These are phyloP conservation scores for Roridomyces roridus DNA, from an alignment of 768 basidiomycete species.

Conservation along the genomic window DNA sequence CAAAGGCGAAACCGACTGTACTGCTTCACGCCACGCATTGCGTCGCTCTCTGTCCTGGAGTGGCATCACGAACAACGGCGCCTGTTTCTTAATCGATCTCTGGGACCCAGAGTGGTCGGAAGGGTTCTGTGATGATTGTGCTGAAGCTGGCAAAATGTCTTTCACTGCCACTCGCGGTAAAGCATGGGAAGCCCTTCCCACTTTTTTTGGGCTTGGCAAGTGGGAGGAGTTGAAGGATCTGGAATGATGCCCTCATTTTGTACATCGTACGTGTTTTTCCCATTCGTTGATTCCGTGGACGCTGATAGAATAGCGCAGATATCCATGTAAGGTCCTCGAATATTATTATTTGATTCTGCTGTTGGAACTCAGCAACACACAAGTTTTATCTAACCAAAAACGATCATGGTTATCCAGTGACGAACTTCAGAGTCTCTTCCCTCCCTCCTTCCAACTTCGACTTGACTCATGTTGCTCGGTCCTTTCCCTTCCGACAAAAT, in stretches of 20 bases:
- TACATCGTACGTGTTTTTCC: not conserved
- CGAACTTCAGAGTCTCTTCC: no score
- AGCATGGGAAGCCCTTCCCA: slow-evolving; percentile 1
- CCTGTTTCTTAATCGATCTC: not conserved
- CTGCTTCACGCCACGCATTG: not conserved
- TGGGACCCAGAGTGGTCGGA: not conserved
- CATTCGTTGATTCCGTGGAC: no score
- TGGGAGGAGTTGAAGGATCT: slow-evolving; percentile 12
- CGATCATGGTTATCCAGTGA: no score
- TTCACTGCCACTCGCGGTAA: not conserved
- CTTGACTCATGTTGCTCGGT: no score
- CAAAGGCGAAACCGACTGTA: no score
- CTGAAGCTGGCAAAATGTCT: not conserved
- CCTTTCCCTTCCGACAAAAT: no score
- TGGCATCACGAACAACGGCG: not conserved
- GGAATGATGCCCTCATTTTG: not conserved
- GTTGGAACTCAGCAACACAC: no score
- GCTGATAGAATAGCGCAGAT: no score
- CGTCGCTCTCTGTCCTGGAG: not conserved
- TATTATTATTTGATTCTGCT: no score
- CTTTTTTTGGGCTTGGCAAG: slow-evolving; percentile 10
- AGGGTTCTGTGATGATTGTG: not conserved
- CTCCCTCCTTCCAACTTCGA: no score
- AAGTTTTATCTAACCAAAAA: no score
- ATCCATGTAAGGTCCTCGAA: no score